Conservation (phyloP, 83 land plant species). For the Larix sibirica region DNA sequence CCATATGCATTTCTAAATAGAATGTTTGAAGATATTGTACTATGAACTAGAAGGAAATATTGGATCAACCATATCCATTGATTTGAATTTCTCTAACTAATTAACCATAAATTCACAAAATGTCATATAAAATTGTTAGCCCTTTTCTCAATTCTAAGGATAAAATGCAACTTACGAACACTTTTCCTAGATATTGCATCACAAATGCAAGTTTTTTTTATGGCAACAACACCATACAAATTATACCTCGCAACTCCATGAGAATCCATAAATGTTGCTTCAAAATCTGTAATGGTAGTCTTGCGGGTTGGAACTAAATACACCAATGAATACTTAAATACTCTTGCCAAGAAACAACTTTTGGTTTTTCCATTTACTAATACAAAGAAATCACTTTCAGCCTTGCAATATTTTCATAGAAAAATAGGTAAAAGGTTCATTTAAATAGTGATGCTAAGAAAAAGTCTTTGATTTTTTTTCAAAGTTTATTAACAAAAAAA, state of each 20-base stretch:
- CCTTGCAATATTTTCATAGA: too few species aligned
- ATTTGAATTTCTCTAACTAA: not conserved
- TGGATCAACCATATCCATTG: not conserved
- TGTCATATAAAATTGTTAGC: not conserved
- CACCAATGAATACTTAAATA: too few species aligned
- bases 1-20: not conserved
- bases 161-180: not conserved
- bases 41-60: not conserved
- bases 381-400: too few species aligned
- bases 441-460: too few species aligned
- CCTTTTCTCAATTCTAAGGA: not conserved
- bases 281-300: slow-evolving; percentile 63
- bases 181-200: not conserved
- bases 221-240: not conserved
- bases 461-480: too few species aligned
- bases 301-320: slow-evolving; percentile 70
- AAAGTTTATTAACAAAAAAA: too few species aligned
- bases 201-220: not conserved
- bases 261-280: slow-evolving; percentile 81
- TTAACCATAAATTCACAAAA: not conserved
- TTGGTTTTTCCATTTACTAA: too few species aligned
- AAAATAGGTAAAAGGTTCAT: too few species aligned
- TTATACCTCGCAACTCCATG: slow-evolving; percentile 71
- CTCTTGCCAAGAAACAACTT: too few species aligned
- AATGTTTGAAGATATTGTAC: not conserved